These are phyloP conservation scores for Euphorbia schlechtendalii DNA, from an alignment of 441 rosid genomes.

Conservation along the genomic window DNA sequence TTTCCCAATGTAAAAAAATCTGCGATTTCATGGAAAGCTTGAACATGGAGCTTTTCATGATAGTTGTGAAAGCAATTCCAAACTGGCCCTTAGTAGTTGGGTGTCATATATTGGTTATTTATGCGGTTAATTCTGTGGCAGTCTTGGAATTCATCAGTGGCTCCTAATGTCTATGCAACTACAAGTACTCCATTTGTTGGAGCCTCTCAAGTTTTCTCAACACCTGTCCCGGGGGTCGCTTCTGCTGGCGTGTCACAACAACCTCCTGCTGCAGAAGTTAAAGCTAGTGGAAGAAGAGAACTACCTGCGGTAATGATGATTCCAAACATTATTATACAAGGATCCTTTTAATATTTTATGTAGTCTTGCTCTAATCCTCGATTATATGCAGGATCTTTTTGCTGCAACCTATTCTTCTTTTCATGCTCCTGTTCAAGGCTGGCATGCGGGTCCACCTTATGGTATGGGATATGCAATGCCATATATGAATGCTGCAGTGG, in stretches of 20 bases:
- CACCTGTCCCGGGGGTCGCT: conserved; percentile 25
- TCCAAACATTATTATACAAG: neutral
- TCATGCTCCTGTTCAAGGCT: conserved; percentile 47
- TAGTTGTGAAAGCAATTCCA: too few species aligned
- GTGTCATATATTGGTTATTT: conserved; percentile 9
- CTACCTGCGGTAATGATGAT: conserved; percentile 60
- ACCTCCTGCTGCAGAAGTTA: conserved; percentile 35
- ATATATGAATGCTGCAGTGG: conserved; percentile 47
- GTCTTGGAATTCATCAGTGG: conserved; percentile 45
- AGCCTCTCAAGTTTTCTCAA: conserved; percentile 29
- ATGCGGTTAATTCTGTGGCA: conserved; percentile 29
- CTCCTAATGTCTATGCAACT: conserved; percentile 42
- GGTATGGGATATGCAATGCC: conserved; percentile 59
- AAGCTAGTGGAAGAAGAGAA: conserved; percentile 57
- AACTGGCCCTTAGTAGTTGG: too few species aligned
- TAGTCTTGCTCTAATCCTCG: conserved; percentile 3
- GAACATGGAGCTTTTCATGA: too few species aligned
- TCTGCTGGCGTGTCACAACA: conserved; percentile 28
- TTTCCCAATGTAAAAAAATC: too few species aligned
- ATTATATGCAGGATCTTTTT: conserved; percentile 69
- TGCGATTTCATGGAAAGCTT: too few species aligned
- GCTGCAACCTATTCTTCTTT: conserved; percentile 48
- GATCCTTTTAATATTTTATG: neutral
- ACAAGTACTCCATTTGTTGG: conserved; percentile 38
- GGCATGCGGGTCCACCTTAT: conserved; percentile 64